These are phyloP conservation scores for Metarhizium brunneum DNA, from an alignment of 2,329 filamentous ascomycete species.

Conservation along the genomic window DNA sequence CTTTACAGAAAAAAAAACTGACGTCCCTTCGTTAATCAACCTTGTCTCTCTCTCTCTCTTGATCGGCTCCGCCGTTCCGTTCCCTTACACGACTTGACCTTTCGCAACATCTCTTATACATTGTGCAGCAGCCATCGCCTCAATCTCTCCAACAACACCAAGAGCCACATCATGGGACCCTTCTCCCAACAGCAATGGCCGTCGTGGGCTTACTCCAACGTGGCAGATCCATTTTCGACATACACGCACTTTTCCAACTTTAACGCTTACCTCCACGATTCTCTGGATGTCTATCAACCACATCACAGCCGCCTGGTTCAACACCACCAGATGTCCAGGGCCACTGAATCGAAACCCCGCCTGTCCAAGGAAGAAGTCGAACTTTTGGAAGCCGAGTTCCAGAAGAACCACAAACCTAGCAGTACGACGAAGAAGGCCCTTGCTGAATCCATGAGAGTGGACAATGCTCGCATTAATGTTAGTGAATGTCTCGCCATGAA, in stretches of 20 bases:
- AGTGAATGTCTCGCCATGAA: conserved; percentile 11
- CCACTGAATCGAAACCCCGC: conserved; percentile 40
- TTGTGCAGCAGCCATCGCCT: background rate
- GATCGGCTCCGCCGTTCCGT: background rate
- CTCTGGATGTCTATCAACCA: conserved; percentile 27
- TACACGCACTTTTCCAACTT: conserved; percentile 25
- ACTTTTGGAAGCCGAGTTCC: conserved; percentile 50
- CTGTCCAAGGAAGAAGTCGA: conserved; percentile 52
- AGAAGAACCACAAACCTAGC: conserved; percentile 55
- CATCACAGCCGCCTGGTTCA: conserved; percentile 28
- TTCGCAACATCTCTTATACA: background rate
- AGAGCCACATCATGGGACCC: conserved; percentile 18
- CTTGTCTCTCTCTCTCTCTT: background rate
- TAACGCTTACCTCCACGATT: conserved; percentile 26
- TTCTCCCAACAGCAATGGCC: conserved; percentile 27
- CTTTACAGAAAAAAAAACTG: background rate
- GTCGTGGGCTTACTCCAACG: conserved; percentile 23
- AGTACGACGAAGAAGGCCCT: conserved; percentile 52
- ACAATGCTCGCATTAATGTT: conserved; percentile 56
- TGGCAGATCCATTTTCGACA: conserved; percentile 19
- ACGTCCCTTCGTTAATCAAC: background rate
- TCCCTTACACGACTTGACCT: background rate
- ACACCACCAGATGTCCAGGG: conserved; percentile 29
- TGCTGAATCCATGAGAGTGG: conserved; percentile 53
- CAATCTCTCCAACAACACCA: background rate